These are phyloP conservation scores for Erythrobasidium hasegawianum DNA, from an alignment of 1,284 basidiomycete species.

Conservation along the genomic window DNA sequence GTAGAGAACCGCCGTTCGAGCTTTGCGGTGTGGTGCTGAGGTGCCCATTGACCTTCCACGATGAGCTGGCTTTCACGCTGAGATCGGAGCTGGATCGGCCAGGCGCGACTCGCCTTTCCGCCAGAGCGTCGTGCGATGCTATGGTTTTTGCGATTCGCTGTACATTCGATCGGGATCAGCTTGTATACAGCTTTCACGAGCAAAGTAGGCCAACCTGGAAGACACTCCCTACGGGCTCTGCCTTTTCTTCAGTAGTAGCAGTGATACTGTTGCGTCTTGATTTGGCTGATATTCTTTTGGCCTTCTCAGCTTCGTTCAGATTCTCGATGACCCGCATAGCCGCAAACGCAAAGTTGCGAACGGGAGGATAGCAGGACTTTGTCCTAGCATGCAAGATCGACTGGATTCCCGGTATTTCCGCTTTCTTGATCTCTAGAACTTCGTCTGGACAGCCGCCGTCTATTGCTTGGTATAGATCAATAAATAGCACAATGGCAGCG, in stretches of 20 bases:
- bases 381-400: constrained; percentile 18
- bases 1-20: too few relatives aligned
- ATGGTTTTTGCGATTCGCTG: neutral
- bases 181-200: too few relatives aligned
- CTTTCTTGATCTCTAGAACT: constrained; percentile 11
- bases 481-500: constrained; percentile 22
- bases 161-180: too few relatives aligned
- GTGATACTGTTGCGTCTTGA: constrained; percentile 8
- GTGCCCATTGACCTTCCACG: too few relatives aligned
- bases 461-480: constrained; percentile 27
- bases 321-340: constrained; percentile 17
- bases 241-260: neutral
- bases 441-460: constrained; percentile 14
- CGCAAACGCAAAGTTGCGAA: constrained; percentile 16
- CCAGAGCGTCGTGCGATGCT: neutral
- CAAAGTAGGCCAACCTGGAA: neutral
- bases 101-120: too few relatives aligned
- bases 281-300: constrained; percentile 11
- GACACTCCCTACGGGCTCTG: constrained; percentile 15
- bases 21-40: too few relatives aligned
- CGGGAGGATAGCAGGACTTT: constrained; percentile 7
- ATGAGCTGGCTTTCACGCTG: too few relatives aligned
- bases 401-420: constrained; percentile 11
- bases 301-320: constrained; percentile 14
- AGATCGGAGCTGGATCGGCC: too few relatives aligned